These are phyloP conservation scores for Chionographis japonica DNA, from an alignment of 106 monocot species.

Conservation along the genomic window DNA sequence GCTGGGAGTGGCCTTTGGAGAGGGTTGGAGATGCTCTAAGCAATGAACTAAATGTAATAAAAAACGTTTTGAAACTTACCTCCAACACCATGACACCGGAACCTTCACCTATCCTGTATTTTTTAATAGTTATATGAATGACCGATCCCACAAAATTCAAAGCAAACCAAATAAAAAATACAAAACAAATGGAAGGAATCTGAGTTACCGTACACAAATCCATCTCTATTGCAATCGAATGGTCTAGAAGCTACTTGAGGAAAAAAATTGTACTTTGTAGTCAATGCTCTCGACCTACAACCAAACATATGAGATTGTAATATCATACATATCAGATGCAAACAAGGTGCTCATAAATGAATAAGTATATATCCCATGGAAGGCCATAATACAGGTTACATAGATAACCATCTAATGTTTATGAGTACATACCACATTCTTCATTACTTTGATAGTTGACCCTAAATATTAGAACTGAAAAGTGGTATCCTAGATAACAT, in stretches of 20 bases:
- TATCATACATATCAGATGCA: not conserved
- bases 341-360: not conserved
- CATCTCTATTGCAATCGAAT: constrained; percentile 95
- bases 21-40: too few relatives aligned
- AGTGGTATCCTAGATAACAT: too few relatives aligned
- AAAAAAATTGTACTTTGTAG: constrained; percentile 72
- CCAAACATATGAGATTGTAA: not conserved
- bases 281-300: constrained; percentile 82
- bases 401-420: too few relatives aligned
- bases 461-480: too few relatives aligned
- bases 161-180: not conserved
- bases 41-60: too few relatives aligned
- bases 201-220: constrained; percentile 75
- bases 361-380: not conserved
- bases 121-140: not conserved
- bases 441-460: too few relatives aligned
- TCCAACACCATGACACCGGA: constrained; percentile 88
- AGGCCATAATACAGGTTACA: not conserved
- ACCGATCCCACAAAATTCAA: not conserved
- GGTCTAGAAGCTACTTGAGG: constrained; percentile 80
- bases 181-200: constrained; percentile 2
- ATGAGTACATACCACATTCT: too few relatives aligned
- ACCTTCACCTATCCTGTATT: constrained; percentile 93
- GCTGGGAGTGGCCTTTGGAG: too few relatives aligned
- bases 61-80: constrained; percentile 35